Evolutionary conservation across 257 asterid genomes (phyloP).

Genomic region (Knoxia roxburghii): DNA sequence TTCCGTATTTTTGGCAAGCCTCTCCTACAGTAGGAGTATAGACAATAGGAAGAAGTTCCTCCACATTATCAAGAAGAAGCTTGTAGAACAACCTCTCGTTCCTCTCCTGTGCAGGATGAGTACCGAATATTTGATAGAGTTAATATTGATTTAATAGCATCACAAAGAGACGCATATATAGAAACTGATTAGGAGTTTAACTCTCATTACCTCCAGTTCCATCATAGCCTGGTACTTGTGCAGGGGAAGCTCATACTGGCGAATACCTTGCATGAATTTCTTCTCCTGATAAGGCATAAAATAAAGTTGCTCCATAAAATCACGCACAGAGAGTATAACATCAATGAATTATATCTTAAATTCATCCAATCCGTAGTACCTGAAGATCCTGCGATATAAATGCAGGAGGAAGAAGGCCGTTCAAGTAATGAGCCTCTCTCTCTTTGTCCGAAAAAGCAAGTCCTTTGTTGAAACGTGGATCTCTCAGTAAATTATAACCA

Average conservation of each 20-base stretch:
- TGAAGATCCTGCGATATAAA: constrained; percentile 58
- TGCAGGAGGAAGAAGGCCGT: constrained; percentile 74
- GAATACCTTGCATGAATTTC: constrained; percentile 54
- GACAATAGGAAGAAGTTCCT: constrained; percentile 85
- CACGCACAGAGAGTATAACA: neutral
- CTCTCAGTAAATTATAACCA: constrained; percentile 70
- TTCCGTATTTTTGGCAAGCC: constrained; percentile 96
- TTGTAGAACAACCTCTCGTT: constrained; percentile 90
- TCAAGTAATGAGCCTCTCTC: constrained; percentile 79
- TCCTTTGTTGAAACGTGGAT: constrained; percentile 85
- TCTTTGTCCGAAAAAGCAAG: constrained; percentile 73
- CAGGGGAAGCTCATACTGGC: constrained; percentile 65
- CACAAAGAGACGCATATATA: neutral
- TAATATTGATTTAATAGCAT: neutral
- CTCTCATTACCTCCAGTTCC: constrained; percentile 70
- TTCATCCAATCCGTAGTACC: constrained; percentile 26
- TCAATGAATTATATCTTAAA: neutral
- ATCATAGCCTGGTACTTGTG: constrained; percentile 73
- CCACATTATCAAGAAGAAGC: constrained; percentile 81
- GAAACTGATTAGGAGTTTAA: neutral
- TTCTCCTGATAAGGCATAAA: constrained; percentile 51
- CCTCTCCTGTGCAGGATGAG: constrained; percentile 54
- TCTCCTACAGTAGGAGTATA: constrained; percentile 92
- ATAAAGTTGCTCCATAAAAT: neutral
- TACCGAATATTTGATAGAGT: neutral